Percentiles rank a stretch among this genome's conserved stretches.
phyloP scores from a whole-genome alignment of 108 stramenopile genomes.

The Nannochloropsis granulata region DNA sequence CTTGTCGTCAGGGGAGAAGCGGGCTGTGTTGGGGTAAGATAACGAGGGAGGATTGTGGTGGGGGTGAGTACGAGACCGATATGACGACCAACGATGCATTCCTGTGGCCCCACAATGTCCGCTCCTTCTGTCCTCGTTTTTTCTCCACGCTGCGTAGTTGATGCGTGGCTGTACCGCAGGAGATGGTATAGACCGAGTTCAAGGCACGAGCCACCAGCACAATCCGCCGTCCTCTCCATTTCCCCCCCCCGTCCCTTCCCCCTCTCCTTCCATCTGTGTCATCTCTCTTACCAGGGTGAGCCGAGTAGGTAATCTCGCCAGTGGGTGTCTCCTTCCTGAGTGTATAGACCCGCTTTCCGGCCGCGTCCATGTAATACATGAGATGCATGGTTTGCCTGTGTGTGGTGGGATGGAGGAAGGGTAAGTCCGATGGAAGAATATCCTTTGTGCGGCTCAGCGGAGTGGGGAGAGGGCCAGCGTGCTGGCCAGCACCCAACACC shows the following conservation, averaged over 20 bases:
- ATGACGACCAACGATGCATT: too few relatives aligned
- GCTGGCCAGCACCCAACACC: too few relatives aligned
- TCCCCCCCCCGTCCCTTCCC: background rate
- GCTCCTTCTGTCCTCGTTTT: too few relatives aligned
- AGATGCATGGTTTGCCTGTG: conserved; percentile 66
- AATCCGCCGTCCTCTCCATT: background rate
- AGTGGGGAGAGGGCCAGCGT: too few relatives aligned
- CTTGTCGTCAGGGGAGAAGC: conserved; percentile 99
- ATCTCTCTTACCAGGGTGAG: conserved; percentile 48
- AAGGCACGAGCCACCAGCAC: background rate
- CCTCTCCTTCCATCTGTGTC: background rate
- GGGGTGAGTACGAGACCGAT: too few relatives aligned
- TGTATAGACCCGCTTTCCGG: conserved; percentile 93
- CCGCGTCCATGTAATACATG: conserved; percentile 84
- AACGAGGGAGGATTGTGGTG: too few relatives aligned
- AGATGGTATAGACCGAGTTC: background rate
- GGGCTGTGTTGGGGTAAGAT: conserved; percentile 30
- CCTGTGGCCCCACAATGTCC: too few relatives aligned
- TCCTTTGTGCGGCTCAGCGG: too few relatives aligned
- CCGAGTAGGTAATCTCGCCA: conserved; percentile 69
- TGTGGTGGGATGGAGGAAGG: background rate
- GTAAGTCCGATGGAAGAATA: too few relatives aligned
- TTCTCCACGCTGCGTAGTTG: background rate
- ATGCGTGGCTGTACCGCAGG: background rate
- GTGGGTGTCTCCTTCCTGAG: conserved; percentile 82